Evolutionary conservation across 164 flowering plant species (phyloP).

Genomic region (Umbellularia californica): DNA sequence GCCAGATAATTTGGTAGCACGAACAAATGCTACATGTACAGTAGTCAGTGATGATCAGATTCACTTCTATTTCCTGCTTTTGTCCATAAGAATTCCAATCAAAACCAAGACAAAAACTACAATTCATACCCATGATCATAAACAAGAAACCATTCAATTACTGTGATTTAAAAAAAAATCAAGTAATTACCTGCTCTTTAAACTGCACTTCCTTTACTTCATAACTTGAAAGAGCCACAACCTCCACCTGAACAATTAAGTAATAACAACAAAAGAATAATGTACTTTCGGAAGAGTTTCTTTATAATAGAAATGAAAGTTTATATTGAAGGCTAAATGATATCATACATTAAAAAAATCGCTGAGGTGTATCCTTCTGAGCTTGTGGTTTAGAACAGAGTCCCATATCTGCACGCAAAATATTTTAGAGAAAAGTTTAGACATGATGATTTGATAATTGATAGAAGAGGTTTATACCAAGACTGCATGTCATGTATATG

Average conservation of each 20-base stretch:
- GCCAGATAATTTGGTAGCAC: too few relatives aligned
- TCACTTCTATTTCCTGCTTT: too few relatives aligned
- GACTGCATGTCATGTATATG: background rate
- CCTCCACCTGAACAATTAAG: constrained; percentile 69
- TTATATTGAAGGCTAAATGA: background rate
- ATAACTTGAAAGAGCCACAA: constrained; percentile 87
- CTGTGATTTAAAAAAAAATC: background rate
- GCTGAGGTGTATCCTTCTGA: constrained; percentile 84
- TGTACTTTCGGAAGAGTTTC: background rate
- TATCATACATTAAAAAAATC: constrained; percentile 91
- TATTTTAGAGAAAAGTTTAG: background rate
- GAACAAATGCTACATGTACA: too few relatives aligned
- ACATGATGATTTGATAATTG: background rate
- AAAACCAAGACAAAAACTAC: too few relatives aligned
- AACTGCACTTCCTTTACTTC: constrained; percentile 98
- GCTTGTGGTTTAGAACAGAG: constrained; percentile 82
- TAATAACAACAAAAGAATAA: background rate
- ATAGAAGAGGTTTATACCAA: background rate
- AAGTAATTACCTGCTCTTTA: constrained; percentile 76
- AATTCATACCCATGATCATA: too few relatives aligned
- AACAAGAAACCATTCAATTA: too few relatives aligned
- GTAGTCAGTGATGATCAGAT: too few relatives aligned
- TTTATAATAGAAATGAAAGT: background rate
- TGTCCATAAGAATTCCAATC: too few relatives aligned
- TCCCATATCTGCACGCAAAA: constrained; percentile 81